Evolutionary conservation across 2,329 filamentous ascomycete genomes (phyloP).

Genomic region (Epichloe brachyelytri): DNA sequence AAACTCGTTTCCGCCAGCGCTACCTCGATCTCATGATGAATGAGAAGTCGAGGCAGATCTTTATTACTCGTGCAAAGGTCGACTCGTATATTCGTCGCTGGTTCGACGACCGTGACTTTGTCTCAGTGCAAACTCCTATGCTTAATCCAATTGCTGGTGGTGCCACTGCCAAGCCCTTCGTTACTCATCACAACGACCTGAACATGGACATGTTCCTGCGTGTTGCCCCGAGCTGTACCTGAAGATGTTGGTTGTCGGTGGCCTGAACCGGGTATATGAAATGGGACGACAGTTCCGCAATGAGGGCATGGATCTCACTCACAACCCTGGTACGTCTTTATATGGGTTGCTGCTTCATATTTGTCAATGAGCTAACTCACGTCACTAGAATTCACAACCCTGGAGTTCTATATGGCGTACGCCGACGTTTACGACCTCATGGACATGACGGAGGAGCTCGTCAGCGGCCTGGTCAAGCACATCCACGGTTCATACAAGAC

Average conservation of each 20-base stretch:
- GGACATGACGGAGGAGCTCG: conserved; percentile 80
- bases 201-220: conserved; percentile 93
- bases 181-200: conserved; percentile 91
- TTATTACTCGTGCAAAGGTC: conserved; percentile 78
- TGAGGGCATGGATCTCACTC: conserved; percentile 59
- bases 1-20: conserved; percentile 83
- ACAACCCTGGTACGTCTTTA: conserved; percentile 50
- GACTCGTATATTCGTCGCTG: conserved; percentile 78
- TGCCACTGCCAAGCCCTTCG: conserved; percentile 85
- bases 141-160: conserved; percentile 94
- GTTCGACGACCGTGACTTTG: conserved; percentile 78
- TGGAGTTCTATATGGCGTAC: conserved; percentile 95
- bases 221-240: conserved; percentile 87
- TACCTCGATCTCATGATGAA: conserved; percentile 98
- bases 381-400: conserved; percentile 75
- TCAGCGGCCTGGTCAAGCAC: conserved; percentile 79
- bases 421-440: conserved; percentile 77
- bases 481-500: conserved; percentile 78
- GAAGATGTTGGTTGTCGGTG: conserved; percentile 92
- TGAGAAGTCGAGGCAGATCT: conserved; percentile 67
- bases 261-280: conserved; percentile 89
- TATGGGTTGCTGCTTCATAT: no score
- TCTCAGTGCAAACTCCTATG: conserved; percentile 94
- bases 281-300: conserved; percentile 94
- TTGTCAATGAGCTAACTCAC: neutral